Base-by-base conservation (phyloP, 306 rosid genomes). In the Cucurbita ficifolia region DNA sequence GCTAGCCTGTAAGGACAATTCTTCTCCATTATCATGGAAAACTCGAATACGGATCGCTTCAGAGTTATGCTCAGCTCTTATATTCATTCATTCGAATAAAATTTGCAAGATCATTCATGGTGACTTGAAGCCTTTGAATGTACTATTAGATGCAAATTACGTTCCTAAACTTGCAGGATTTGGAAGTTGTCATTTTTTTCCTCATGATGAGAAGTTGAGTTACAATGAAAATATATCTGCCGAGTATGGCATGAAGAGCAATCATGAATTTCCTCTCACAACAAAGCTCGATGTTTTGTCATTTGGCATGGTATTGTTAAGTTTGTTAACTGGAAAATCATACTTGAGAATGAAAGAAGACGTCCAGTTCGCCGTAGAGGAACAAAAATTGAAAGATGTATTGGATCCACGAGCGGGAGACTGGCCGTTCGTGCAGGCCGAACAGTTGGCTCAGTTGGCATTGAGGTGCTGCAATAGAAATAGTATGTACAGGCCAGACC, bases 341-440 rank as follows among this genome's bases (percentile, higher is more conserved):
- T 87, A 90, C 46, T 45, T 86, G 75, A 83, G 88, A 76, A 76
- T 94, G 76, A 24, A 29, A 48, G 80, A 84, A 76, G 89, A 82
- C 12, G 91, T 94, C 76, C 68, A 85, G 62, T 59, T n/a, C 46
- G 88, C 87, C 55, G 60, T 91, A 71, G 82, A 83, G 39, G 53
- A 63, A 42, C 87, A 96, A 79, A 83, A 84, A 29, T 74, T 94
- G 68, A 68, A 79, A 70, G 75, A 74, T 12, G 45, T 89, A 45
- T 75, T 94, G 77, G 99, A 94, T 88, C 92, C 96, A 58, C 86
- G 82, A 79, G 97, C 91, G 13, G 99, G 99, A 75, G 90, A 86
- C 21, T 91, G 97, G 99, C 97, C 97, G 19, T 69, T 89, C 82
- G 92, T 75, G 73, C 82, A 77, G 78, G 97, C 91, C 8, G 88